Percentiles rank a stretch among this genome's conserved stretches.
Conservation (phyloP, 108 stramenopile species). For the Nitzschia sp. region DNA sequence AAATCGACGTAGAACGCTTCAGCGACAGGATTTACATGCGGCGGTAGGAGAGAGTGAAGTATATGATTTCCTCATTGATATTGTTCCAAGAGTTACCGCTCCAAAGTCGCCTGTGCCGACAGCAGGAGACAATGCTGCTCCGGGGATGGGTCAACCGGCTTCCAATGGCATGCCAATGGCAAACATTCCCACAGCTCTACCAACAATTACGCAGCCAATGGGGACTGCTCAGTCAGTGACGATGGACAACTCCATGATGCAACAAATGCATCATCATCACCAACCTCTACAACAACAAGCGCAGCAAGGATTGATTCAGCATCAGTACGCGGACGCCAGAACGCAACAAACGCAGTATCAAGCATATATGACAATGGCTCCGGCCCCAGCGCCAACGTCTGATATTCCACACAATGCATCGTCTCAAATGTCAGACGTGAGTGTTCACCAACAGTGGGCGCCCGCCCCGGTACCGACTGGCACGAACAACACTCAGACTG, state of each 20-base stretch:
- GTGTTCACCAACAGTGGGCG: constrained; percentile 8
- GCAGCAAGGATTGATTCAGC: constrained; percentile 15
- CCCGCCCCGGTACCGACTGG: constrained; percentile 3
- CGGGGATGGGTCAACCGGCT: constrained; percentile 22
- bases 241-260: constrained; percentile 31
- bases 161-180: constrained; percentile 29
- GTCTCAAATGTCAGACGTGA: neutral
- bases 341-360: constrained; percentile 18
- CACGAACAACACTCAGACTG: constrained; percentile 4
- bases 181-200: constrained; percentile 4
- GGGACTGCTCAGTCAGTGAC: constrained; percentile 2
- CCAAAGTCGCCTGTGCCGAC: constrained; percentile 20
- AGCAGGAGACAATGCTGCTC: constrained; percentile 13
- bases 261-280: constrained; percentile 25
- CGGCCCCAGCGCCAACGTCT: neutral
- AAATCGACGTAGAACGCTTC: constrained; percentile 54
- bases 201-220: constrained; percentile 8
- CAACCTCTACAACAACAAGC: constrained; percentile 13
- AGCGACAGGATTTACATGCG: constrained; percentile 61
- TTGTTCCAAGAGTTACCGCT: constrained; percentile 57
- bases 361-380: constrained; percentile 3
- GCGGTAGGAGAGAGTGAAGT: constrained; percentile 67
- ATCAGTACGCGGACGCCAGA: neutral
- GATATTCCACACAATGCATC: constrained; percentile 1
- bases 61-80: constrained; percentile 77